Evolutionary conservation across 192 early-diverging fungal genomes (phyloP).

Genomic region (Backusella liffmaniae): DNA sequence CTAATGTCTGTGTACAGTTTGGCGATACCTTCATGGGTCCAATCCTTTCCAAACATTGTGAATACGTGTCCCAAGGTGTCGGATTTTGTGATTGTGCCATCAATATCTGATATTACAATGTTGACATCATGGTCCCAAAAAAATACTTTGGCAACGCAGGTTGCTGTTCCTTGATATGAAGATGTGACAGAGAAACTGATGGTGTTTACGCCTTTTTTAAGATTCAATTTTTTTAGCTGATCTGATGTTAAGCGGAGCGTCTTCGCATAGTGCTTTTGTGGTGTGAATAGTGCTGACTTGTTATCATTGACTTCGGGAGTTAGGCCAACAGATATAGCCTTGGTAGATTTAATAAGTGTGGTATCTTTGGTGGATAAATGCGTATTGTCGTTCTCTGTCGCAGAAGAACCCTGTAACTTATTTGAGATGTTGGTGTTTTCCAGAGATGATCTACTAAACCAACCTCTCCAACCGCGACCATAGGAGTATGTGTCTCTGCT

Average conservation of each 20-base stretch:
- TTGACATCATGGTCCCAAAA: constrained; percentile 80
- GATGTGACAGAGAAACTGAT: constrained; percentile 87
- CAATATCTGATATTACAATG: constrained; percentile 97
- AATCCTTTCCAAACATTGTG: constrained; percentile 96
- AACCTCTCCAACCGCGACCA: constrained; percentile 37
- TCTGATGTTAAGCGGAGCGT: constrained; percentile 88
- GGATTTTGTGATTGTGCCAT: constrained; percentile 98
- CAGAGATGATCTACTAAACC: constrained; percentile 37
- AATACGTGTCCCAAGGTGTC: constrained; percentile 96
- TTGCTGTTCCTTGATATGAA: constrained; percentile 71
- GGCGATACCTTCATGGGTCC: constrained; percentile 97
- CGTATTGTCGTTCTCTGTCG: neutral
- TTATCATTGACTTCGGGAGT: neutral
- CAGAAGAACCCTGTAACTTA: neutral
- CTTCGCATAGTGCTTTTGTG: constrained; percentile 72
- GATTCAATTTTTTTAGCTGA: constrained; percentile 76
- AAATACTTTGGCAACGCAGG: constrained; percentile 86
- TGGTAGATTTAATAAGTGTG: constrained; percentile 35
- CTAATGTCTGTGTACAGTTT: constrained; percentile 93
- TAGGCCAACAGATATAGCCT: constrained; percentile 31
- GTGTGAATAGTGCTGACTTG: neutral
- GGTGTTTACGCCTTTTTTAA: constrained; percentile 86
- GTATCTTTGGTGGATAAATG: constrained; percentile 5
- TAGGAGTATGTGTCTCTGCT: constrained; percentile 35
- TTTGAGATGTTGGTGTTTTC: constrained; percentile 22